These are phyloP conservation scores for Umbelopsis isabellina DNA, from an alignment of 192 early-diverging fungal species.

Conservation along the genomic window DNA sequence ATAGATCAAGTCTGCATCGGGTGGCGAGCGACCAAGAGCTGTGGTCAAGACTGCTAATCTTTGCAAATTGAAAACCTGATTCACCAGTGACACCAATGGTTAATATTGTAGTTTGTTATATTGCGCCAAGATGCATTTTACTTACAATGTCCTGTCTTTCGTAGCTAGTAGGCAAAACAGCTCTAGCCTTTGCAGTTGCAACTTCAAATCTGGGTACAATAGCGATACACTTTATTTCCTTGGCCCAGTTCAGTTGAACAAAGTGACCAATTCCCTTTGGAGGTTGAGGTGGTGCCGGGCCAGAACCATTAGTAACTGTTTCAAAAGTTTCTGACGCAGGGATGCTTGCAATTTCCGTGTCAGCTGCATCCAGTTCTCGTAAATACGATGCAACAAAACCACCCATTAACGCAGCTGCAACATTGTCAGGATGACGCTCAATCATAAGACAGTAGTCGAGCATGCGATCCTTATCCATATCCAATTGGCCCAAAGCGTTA, in stretches of 20 bases:
- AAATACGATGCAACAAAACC: constrained; percentile 93
- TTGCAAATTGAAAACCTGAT: constrained; percentile 87
- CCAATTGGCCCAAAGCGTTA: constrained; percentile 69
- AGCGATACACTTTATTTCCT: constrained; percentile 73
- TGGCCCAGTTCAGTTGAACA: constrained; percentile 67
- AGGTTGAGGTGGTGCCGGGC: constrained; percentile 52
- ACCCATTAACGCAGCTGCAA: constrained; percentile 90
- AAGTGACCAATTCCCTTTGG: constrained; percentile 70
- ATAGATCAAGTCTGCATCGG: constrained; percentile 78
- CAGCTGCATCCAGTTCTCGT: constrained; percentile 55
- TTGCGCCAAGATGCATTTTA: not conserved
- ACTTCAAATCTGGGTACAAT: constrained; percentile 93
- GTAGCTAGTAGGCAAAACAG: constrained; percentile 81
- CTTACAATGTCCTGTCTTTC: constrained; percentile 79
- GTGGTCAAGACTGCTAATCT: constrained; percentile 89
- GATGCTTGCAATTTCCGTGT: constrained; percentile 44
- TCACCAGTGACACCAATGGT: not conserved
- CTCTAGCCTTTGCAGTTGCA: constrained; percentile 88
- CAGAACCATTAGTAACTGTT: constrained; percentile 33
- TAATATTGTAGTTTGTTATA: not conserved
- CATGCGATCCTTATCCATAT: constrained; percentile 73
- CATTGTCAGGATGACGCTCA: constrained; percentile 98
- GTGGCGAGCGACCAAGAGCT: constrained; percentile 72
- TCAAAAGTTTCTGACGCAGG: constrained; percentile 54
- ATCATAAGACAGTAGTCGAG: constrained; percentile 91